phyloP scores from a whole-genome alignment of 2,329 filamentous ascomycete species.

The Aureobasidium melanogenum region DNA sequence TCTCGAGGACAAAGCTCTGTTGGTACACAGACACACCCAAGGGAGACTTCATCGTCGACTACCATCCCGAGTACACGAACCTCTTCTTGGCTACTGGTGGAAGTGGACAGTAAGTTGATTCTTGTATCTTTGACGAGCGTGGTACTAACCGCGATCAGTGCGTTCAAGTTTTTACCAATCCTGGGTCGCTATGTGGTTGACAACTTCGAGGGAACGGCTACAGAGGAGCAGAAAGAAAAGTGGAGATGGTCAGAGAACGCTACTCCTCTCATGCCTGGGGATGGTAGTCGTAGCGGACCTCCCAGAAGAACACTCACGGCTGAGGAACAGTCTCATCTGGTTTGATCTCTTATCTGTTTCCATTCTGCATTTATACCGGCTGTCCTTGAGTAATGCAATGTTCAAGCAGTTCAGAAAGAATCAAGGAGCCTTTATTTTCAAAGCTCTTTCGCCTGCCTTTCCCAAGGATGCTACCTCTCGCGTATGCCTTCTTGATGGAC shows the following conservation, averaged over 20 bases:
- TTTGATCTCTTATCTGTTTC: too few species aligned
- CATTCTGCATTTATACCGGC: too few species aligned
- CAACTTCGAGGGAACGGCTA: not conserved
- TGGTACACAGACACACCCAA: slow-evolving; percentile 45
- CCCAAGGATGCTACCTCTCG: too few species aligned
- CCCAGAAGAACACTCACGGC: not conserved
- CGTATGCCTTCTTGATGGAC: too few species aligned
- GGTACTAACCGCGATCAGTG: slow-evolving; percentile 6
- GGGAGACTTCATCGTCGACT: slow-evolving; percentile 43
- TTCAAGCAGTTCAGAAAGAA: too few species aligned
- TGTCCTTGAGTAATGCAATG: too few species aligned
- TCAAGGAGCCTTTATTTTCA: too few species aligned
- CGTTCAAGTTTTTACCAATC: slow-evolving; percentile 20
- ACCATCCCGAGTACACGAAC: slow-evolving; percentile 35
- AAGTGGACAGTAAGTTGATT: slow-evolving; percentile 38
- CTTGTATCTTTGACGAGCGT: not conserved
- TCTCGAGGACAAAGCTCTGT: slow-evolving; percentile 36
- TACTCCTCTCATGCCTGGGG: not conserved
- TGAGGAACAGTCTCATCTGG: not conserved
- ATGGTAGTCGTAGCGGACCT: not conserved
- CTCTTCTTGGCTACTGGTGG: slow-evolving; percentile 50
- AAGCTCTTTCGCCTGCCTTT: too few species aligned
- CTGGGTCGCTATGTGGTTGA: slow-evolving; percentile 19
- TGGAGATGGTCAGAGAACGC: not conserved
- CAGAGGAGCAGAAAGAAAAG: not conserved